Evolutionary conservation across 2,329 filamentous ascomycete species (phyloP).

Genomic region (Tolypocladium sp.): DNA sequence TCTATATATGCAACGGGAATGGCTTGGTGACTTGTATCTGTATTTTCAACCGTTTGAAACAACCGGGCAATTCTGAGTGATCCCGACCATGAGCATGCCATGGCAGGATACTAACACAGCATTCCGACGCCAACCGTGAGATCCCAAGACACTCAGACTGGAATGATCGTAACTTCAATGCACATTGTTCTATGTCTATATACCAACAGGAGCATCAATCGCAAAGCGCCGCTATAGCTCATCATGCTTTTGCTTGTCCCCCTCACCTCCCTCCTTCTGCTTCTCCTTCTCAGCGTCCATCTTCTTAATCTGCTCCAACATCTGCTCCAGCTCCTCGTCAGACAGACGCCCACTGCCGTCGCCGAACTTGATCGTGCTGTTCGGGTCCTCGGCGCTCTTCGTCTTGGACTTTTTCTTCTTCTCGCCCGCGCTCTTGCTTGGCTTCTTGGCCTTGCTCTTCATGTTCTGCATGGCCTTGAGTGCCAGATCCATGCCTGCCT

Average conservation of each 20-base stretch:
- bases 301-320: constrained; percentile 27
- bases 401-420: constrained; percentile 28
- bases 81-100: no score
- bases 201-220: background rate
- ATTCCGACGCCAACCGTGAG: background rate
- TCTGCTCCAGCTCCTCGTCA: constrained; percentile 42
- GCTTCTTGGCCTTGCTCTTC: constrained; percentile 30
- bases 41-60: no score
- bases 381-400: constrained; percentile 21
- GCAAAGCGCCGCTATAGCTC: constrained; percentile 19
- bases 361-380: constrained; percentile 32
- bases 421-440: constrained; percentile 19
- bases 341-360: constrained; percentile 24
- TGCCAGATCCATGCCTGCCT: constrained; percentile 59
- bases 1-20: no score
- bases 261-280: constrained; percentile 15
- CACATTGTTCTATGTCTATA: background rate
- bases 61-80: no score
- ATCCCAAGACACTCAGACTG: background rate
- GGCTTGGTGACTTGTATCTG: no score
- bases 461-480: constrained; percentile 53
- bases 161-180: background rate
- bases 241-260: constrained; percentile 19
- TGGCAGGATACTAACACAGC: background rate
- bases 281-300: constrained; percentile 17